phyloP scores from a whole-genome alignment of 164 flowering plant species.

The Chimonanthus praecox region DNA sequence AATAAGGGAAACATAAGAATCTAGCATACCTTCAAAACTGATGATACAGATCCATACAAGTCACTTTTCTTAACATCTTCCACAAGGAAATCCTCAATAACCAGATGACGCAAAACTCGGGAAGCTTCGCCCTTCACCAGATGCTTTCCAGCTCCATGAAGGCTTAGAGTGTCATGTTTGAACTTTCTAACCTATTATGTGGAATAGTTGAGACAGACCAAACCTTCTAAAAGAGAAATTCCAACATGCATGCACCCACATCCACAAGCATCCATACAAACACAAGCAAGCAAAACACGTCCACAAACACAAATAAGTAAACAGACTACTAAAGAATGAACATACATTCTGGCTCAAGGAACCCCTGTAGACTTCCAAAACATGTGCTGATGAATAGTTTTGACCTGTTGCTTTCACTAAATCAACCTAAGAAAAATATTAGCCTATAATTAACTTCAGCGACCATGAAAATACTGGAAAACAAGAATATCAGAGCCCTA shows the following conservation, averaged over 20 bases:
- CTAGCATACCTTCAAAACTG: constrained; percentile 62
- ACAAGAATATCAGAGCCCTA: background rate
- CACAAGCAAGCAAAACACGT: background rate
- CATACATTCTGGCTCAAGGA: constrained; percentile 80
- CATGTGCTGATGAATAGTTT: constrained; percentile 74
- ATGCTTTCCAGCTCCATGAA: constrained; percentile 91
- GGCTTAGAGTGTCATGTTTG: constrained; percentile 52
- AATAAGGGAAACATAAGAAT: background rate
- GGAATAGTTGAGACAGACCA: constrained; percentile 8
- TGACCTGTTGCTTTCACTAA: constrained; percentile 69
- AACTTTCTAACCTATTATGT: constrained; percentile 71
- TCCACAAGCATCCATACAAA: background rate
- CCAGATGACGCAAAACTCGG: constrained; percentile 78
- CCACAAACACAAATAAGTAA: background rate
- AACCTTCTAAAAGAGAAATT: background rate
- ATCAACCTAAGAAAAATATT: constrained; percentile 48
- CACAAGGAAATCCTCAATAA: constrained; percentile 65
- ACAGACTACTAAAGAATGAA: background rate
- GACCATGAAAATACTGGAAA: background rate
- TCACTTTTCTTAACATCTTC: constrained; percentile 95
- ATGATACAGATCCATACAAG: constrained; percentile 81
- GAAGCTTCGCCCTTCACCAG: constrained; percentile 82
- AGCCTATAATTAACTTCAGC: background rate
- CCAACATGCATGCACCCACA: background rate
- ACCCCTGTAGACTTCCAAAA: constrained; percentile 90